Base-by-base conservation (phyloP, 345 rosid species). In the Eucalyptus curtisii region DNA sequence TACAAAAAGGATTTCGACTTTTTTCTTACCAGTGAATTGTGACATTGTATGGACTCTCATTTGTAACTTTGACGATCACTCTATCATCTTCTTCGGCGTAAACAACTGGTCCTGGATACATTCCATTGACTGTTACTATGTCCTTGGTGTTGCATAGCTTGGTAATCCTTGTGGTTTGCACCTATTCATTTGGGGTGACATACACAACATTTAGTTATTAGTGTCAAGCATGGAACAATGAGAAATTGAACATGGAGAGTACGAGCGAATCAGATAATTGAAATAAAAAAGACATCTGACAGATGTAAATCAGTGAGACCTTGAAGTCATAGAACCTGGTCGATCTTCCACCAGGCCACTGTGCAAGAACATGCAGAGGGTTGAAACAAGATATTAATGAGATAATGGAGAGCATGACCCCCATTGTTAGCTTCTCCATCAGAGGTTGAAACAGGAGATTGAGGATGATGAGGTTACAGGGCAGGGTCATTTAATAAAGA, bases 311-410 rank as follows among this genome's bases (percentile, higher is more conserved):
- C 45, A 20, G 55, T 27, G 59, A 89, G 90, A 93, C 98, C 95
- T 96, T 96, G 90, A 96, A 96, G 76, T 94, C 95, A 87, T 96
- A 96, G 94, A 96, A 93, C 86, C 95, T 93, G 90, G 98, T 92
- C 30, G 96, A 91, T 86, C 92, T 79, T 31, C 92, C 92, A 49
- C 64, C 16, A 86, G 93, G 93, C 92, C 92, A 93, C 7, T 86
- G 85, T 14, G 90, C 92, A 92, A 89, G 87, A 44, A 92, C 91
- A 44, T 89, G 93, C 52, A 90, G 90, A 85, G 88, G 80, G 89
- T 64, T 89, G 88, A 90, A 88, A 90, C 48, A 92, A 42, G 89
- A 92, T 88, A 91, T 86, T 20, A 76, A 76, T 87, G 93, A 89
- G 93, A 80, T 85, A 27, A 93, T 48, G 76, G 85, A 90, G 82